A percentile compares a stretch with the other conserved stretches of the same genome.
Conservation (phyloP, 163 green algal genomes). For the Coccomyxa subellipsoidea region DNA sequence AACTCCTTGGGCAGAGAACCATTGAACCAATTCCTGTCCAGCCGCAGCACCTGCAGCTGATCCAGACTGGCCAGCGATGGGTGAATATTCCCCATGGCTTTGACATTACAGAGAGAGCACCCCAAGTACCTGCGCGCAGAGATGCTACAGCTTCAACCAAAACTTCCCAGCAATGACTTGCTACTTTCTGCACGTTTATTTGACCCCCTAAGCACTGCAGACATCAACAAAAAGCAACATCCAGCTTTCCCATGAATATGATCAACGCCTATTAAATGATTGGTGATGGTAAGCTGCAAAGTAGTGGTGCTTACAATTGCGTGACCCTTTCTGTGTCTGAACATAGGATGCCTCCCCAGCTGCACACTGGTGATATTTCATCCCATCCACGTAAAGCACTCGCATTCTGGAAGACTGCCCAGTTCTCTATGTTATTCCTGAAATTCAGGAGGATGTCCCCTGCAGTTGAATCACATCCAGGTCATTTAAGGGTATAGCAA, state of each 20-base stretch:
- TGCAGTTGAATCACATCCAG: background rate
- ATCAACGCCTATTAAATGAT: too few species aligned
- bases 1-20: background rate
- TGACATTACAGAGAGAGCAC: slow-evolving; percentile 3
- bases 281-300: background rate
- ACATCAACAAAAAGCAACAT: too few species aligned
- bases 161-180: background rate
- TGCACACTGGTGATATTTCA: background rate
- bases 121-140: background rate
- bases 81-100: background rate
- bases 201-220: too few species aligned
- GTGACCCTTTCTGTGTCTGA: slow-evolving; percentile 2
- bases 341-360: background rate
- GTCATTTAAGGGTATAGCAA: background rate
- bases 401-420: background rate
- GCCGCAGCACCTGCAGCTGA: slow-evolving; percentile 9
- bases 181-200: too few species aligned
- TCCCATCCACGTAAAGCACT: background rate
- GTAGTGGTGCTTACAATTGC: background rate
- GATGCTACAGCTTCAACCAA: background rate
- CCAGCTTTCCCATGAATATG: too few species aligned
- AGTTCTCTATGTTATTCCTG: slow-evolving; percentile 2
- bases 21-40: slow-evolving; percentile 9
- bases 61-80: background rate
- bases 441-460: background rate